Percentiles rank a stretch among this genome's conserved stretches.
Conservation (phyloP, 768 basidiomycete genomes). For the Tricholoma bakamatsutake region DNA sequence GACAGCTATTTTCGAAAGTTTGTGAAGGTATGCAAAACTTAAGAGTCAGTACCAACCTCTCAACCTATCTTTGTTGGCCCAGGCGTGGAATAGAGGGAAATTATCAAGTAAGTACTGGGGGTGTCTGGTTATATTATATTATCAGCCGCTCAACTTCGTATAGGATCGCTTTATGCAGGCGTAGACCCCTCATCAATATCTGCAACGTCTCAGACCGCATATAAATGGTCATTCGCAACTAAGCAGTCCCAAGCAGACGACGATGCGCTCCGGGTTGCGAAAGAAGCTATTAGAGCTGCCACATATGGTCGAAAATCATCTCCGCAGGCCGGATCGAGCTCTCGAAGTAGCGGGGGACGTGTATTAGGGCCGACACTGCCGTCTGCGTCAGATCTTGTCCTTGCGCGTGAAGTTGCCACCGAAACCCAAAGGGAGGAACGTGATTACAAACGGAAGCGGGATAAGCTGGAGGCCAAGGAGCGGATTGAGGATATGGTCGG, state of each 20-base stretch:
- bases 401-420: conserved; percentile 57
- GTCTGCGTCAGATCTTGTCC: conserved; percentile 58
- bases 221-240: conserved; percentile 84
- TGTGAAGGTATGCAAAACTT: conserved; percentile 51
- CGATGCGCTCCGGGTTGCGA: conserved; percentile 50
- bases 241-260: conserved; percentile 55
- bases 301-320: conserved; percentile 30
- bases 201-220: conserved; percentile 69
- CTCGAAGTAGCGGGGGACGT: conserved; percentile 29
- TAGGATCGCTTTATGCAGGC: conserved; percentile 56
- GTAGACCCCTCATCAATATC: conserved; percentile 48
- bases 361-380: conserved; percentile 67
- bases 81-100: conserved; percentile 82
- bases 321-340: conserved; percentile 19
- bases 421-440: conserved; percentile 51
- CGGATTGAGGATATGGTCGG: conserved; percentile 73
- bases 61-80: conserved; percentile 4
- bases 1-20: conserved; percentile 89
- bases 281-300: conserved; percentile 52
- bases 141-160: background rate
- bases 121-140: background rate
- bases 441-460: conserved; percentile 58
- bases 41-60: background rate
- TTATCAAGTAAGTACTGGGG: conserved; percentile 45
- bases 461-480: conserved; percentile 59